phyloP scores from a whole-genome alignment of 2,329 filamentous ascomycete genomes.

The Paecilomyces formosus region DNA sequence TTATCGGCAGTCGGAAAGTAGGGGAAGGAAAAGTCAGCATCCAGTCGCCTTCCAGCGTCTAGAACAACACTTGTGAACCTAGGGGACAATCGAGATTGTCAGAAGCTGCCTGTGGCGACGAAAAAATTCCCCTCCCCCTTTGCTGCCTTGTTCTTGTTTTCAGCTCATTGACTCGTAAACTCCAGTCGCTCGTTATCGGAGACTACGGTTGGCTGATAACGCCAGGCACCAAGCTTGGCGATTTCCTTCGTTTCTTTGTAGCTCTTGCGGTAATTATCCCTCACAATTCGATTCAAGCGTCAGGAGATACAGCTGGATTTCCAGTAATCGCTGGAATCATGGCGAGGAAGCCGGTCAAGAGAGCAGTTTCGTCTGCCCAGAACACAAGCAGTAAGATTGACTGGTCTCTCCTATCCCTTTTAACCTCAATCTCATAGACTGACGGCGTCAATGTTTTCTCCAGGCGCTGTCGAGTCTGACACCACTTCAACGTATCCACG shows the following conservation, averaged over 20 bases:
- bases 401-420: neutral
- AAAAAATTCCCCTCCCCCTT: neutral
- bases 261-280: neutral
- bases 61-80: neutral
- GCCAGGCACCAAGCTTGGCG: neutral
- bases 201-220: neutral
- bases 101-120: neutral
- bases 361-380: neutral
- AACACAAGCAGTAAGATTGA: neutral
- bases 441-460: neutral
- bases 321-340: neutral
- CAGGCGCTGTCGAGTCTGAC: neutral
- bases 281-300: neutral
- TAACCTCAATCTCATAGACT: neutral
- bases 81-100: neutral
- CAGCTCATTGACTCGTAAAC: neutral
- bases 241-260: neutral
- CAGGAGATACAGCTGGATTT: neutral
- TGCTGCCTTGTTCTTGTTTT: neutral
- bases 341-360: neutral
- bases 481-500: neutral
- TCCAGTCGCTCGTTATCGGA: neutral
- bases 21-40: neutral
- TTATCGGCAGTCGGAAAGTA: neutral
- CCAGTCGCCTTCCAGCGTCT: neutral